These are phyloP conservation scores for Pseudonectria foliicola DNA, from an alignment of 2,329 filamentous ascomycete species.

Conservation along the genomic window DNA sequence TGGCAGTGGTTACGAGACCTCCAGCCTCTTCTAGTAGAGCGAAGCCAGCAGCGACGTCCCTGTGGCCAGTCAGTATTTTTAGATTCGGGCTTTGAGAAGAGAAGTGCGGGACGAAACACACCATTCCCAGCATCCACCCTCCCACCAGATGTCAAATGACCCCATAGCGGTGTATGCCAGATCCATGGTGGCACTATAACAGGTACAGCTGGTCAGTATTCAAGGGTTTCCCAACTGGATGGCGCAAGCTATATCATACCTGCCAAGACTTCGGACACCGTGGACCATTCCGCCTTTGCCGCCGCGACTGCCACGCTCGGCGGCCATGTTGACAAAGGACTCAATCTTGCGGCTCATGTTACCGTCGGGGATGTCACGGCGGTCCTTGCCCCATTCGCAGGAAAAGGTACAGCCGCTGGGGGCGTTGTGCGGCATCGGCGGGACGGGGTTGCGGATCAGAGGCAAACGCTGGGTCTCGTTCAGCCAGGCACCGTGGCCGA, in stretches of 20 bases:
- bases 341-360: constrained; percentile 67
- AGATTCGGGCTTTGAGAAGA: too few species aligned
- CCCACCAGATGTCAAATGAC: constrained; percentile 75
- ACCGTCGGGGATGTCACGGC: constrained; percentile 56
- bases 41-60: constrained; percentile 71
- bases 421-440: constrained; percentile 55
- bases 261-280: constrained; percentile 63
- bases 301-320: constrained; percentile 52
- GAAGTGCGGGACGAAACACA: too few species aligned
- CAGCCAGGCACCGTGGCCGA: constrained; percentile 60
- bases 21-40: constrained; percentile 68
- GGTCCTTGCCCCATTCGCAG: constrained; percentile 76
- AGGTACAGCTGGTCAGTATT: background rate
- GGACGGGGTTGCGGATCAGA: constrained; percentile 53
- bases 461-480: constrained; percentile 59
- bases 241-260: constrained; percentile 23
- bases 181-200: constrained; percentile 59
- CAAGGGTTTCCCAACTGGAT: too few species aligned
- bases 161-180: constrained; percentile 71
- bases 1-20: constrained; percentile 66
- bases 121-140: constrained; percentile 78
- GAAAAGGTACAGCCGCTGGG: constrained; percentile 65
- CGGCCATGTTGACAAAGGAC: constrained; percentile 69
- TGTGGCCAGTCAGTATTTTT: constrained; percentile 13
- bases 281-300: constrained; percentile 75